These are phyloP conservation scores for Cercophora samala DNA, from an alignment of 495 filamentous ascomycete genomes.

Conservation along the genomic window DNA sequence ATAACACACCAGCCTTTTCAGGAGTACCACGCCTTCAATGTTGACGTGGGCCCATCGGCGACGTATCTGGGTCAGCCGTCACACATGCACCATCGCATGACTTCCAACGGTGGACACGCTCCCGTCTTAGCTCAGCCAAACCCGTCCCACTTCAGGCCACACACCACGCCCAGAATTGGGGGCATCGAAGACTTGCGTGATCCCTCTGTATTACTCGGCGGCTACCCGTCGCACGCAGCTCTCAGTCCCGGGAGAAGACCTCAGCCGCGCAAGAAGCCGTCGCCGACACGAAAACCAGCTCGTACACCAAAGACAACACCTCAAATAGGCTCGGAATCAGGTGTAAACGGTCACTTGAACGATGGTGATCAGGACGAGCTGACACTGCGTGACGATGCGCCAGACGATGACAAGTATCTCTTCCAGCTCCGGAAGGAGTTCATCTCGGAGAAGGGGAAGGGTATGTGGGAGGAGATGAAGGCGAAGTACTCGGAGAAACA, in stretches of 20 bases:
- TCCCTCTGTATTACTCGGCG: conserved; percentile 19
- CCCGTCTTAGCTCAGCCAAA: conserved; percentile 26
- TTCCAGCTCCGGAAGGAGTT: conserved; percentile 43
- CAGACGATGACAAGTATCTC: conserved; percentile 46
- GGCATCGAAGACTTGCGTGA: conserved; percentile 33
- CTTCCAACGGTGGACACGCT: conserved; percentile 21
- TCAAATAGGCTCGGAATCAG: conserved; percentile 17
- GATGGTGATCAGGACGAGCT: conserved; percentile 28
- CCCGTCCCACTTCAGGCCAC: conserved; percentile 24
- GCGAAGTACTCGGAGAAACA: conserved; percentile 42
- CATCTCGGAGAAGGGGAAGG: conserved; percentile 47
- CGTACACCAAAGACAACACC: conserved; percentile 27
- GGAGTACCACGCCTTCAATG: conserved; percentile 25
- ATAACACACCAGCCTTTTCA: conserved; percentile 28
- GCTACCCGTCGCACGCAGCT: conserved; percentile 29
- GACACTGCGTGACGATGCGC: conserved; percentile 40
- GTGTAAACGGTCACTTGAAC: conserved; percentile 9
- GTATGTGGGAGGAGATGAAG: conserved; percentile 52
- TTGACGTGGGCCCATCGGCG: conserved; percentile 16
- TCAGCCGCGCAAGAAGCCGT: conserved; percentile 27
- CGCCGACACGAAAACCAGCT: conserved; percentile 23
- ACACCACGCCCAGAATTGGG: conserved; percentile 23
- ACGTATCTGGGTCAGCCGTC: conserved; percentile 17
- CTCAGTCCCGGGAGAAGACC: conserved; percentile 27
- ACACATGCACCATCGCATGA: conserved; percentile 29